Percentiles rank a stretch among this genome's conserved stretches.
Conservation (phyloP, 2,329 filamentous ascomycete genomes). For the Gaeumannomyces tritici region DNA sequence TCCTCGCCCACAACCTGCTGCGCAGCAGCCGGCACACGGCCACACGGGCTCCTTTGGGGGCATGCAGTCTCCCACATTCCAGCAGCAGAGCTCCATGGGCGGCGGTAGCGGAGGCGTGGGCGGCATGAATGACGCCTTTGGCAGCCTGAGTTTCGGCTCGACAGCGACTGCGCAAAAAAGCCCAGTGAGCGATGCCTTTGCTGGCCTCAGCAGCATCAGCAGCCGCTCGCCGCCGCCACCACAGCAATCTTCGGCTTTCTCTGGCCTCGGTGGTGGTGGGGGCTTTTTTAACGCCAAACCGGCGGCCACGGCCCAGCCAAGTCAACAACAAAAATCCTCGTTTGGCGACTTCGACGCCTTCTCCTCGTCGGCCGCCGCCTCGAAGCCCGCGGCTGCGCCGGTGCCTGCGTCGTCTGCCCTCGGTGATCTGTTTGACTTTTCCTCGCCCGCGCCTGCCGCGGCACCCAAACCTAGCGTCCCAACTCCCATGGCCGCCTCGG, state of each 20-base stretch:
- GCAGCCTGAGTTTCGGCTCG: constrained; percentile 28
- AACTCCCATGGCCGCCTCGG: constrained; percentile 21
- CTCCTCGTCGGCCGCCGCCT: constrained; percentile 27
- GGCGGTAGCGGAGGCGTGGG: constrained; percentile 29
- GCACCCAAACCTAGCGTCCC: constrained; percentile 28
- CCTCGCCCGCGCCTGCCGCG: constrained; percentile 35
- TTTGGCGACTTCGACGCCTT: constrained; percentile 61
- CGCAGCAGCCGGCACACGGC: constrained; percentile 42
- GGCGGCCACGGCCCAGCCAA: constrained; percentile 33
- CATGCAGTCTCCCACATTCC: constrained; percentile 29
- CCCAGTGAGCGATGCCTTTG: constrained; percentile 24
- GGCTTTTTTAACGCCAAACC: constrained; percentile 74
- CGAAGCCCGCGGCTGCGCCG: constrained; percentile 24
- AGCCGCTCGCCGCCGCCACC: constrained; percentile 15
- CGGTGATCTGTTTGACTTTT: constrained; percentile 75
- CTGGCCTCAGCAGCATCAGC: constrained; percentile 16
- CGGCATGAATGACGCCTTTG: constrained; percentile 74
- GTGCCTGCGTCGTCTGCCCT: constrained; percentile 47
- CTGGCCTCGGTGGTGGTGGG: constrained; percentile 58
- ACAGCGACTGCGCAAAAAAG: constrained; percentile 30
- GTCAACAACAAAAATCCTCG: constrained; percentile 39
- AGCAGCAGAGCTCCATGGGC: constrained; percentile 15
- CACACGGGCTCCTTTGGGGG: constrained; percentile 57
- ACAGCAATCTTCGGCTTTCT: constrained; percentile 32
- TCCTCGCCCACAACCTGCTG: constrained; percentile 61